These are phyloP conservation scores for Trichosporon sp. DNA, from an alignment of 1,284 basidiomycete species.

Conservation along the genomic window DNA sequence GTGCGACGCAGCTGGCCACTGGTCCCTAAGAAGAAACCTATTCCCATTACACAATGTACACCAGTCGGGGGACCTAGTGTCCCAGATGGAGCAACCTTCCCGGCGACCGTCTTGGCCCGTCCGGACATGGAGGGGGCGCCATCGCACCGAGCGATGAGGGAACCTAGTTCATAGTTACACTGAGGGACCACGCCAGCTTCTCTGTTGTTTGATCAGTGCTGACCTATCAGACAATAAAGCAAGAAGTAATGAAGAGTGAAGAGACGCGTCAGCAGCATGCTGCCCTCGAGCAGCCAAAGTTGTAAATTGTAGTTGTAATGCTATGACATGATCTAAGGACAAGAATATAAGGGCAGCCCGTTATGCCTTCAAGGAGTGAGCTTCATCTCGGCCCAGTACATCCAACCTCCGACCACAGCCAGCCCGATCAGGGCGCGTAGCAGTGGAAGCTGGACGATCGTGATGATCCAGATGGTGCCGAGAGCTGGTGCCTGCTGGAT, in stretches of 20 bases:
- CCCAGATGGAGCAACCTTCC: slow-evolving; percentile 19
- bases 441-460: slow-evolving; percentile 45
- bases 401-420: neutral
- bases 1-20: neutral
- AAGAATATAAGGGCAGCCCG: neutral
- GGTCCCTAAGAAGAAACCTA: slow-evolving; percentile 5
- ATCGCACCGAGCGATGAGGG: slow-evolving; percentile 36
- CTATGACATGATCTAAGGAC: slow-evolving; percentile 3
- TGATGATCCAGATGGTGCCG: slow-evolving; percentile 46
- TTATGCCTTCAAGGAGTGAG: neutral
- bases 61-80: slow-evolving; percentile 21
- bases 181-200: slow-evolving; percentile 30
- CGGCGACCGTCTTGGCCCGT: slow-evolving; percentile 28
- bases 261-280: neutral
- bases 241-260: neutral
- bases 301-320: slow-evolving; percentile 2
- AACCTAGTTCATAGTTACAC: slow-evolving; percentile 46
- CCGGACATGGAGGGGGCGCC: slow-evolving; percentile 25
- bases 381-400: slow-evolving; percentile 2
- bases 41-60: slow-evolving; percentile 15
- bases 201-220: neutral
- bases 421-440: slow-evolving; percentile 35
- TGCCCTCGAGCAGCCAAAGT: neutral
- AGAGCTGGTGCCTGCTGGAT: slow-evolving; percentile 45
- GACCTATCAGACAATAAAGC: neutral